Evolutionary conservation across 129 eudicot species (phyloP).

Genomic region (Tagetes patula): DNA sequence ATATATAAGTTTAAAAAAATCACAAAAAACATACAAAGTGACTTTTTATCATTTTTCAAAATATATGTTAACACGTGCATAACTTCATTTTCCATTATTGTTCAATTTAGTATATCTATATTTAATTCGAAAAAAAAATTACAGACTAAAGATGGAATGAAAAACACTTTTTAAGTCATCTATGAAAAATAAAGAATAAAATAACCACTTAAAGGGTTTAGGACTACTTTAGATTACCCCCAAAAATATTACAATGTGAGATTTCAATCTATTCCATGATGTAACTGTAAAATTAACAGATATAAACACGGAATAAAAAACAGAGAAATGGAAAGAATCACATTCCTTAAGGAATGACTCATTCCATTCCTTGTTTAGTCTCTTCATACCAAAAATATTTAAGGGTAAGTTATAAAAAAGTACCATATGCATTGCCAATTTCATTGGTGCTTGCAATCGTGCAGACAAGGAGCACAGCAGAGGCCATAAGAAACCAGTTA

Average conservation of each 20-base stretch:
- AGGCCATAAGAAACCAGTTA: conserved; percentile 89
- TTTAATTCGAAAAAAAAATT: not conserved
- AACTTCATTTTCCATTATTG: not conserved
- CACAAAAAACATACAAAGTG: not conserved
- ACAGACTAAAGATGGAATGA: not conserved
- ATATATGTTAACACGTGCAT: not conserved
- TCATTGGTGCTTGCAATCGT: conserved; percentile 82
- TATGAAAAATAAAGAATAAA: not conserved
- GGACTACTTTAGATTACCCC: not conserved
- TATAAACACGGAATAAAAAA: not conserved
- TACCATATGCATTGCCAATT: conserved; percentile 98
- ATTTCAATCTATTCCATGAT: not conserved
- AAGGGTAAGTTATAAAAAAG: conserved; percentile 7
- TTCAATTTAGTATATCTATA: not conserved
- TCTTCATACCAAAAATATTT: not conserved
- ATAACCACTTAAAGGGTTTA: not conserved
- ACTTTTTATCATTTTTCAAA: not conserved
- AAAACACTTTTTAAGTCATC: not conserved
- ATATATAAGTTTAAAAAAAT: not conserved
- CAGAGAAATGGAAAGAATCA: not conserved
- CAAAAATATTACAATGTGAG: not conserved
- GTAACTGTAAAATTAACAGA: not conserved
- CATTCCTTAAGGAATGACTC: not conserved
- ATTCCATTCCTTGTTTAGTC: not conserved
- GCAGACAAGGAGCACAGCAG: conserved; percentile 73